Evolutionary conservation across 805 yeast species (phyloP), one percentile per base, ranked within the genome.

Genomic region (Candida sanyiensis): DNA sequence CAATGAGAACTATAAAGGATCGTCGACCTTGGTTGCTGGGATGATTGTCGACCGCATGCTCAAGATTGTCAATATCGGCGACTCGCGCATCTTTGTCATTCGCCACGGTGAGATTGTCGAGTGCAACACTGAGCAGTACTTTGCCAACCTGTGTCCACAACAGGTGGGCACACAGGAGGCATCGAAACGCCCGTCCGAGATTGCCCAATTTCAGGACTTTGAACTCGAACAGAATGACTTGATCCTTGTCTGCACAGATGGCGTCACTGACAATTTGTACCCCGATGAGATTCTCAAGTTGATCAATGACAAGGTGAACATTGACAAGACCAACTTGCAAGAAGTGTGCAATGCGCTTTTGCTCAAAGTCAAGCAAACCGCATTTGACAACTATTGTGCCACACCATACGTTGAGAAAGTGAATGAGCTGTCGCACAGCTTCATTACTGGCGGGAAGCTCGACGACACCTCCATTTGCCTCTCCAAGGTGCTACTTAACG

Each of bases 391-490:
- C 45, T 69, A 66, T 48, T 70, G 75, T 11, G 71, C 63, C 36
- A 67, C 75, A 19, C 80, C 80, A 3, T 73, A 73, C 45, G 73
- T 72, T 42, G 77, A 69, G 45, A 68, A 62, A 51, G 70, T 73
- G 13, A 70, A 69, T 47, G 57, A 65, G 18, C 58, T 70, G 35
- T 47, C 47, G 17, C 43, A 48, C 6, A 47, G 50, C 13, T 55
- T 52, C 40, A 68, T 69, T 37, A 56, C 66, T 21, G 80, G 80
- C 3, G 80, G 80, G 0, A 73, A 73, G 42, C 54, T 73, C 38
- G 80, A 73, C 50, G 80, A 73, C 47, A 73, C 72, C 62, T 67
- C 76, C 0, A 57, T 73, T 8, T 69, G 75, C 41, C 56, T 73
- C 7, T 76, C 75, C 10, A 61, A 62, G 39, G 76, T 73, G 22